Evolutionary conservation across 768 basidiomycete genomes (phyloP).

Genomic region (Tricholoma terreum): DNA sequence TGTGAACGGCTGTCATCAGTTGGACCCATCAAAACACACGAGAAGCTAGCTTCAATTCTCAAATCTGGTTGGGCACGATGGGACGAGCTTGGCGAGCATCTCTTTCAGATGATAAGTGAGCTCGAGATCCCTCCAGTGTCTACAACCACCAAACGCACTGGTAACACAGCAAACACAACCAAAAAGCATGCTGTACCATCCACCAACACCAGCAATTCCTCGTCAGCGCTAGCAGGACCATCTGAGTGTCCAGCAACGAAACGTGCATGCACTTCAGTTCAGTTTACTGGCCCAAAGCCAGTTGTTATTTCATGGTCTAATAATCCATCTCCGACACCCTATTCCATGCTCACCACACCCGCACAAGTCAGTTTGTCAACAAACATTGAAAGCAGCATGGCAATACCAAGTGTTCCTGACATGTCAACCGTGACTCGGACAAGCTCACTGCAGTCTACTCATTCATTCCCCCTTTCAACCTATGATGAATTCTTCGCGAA

Average conservation of each 20-base stretch:
- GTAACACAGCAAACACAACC: not conserved
- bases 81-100: not conserved
- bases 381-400: not conserved
- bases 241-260: not conserved
- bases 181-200: not conserved
- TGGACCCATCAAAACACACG: conserved; percentile 3
- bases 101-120: not conserved
- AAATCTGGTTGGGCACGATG: conserved; percentile 7
- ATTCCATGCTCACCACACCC: not conserved
- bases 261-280: not conserved
- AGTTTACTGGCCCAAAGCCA: not conserved
- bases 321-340: not conserved
- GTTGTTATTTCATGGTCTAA: too few relatives aligned
- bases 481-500: not conserved
- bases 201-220: not conserved
- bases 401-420: too few relatives aligned
- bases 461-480: not conserved
- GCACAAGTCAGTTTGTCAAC: not conserved
- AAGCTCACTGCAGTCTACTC: not conserved
- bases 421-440: too few relatives aligned
- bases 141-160: not conserved
- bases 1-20: conserved; percentile 10
- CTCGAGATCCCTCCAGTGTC: not conserved
- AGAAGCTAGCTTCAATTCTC: conserved; percentile 3
- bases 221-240: not conserved